Evolutionary conservation across 78 protist genomes (phyloP).

Genomic region (Dictyostelium firmibasis): DNA sequence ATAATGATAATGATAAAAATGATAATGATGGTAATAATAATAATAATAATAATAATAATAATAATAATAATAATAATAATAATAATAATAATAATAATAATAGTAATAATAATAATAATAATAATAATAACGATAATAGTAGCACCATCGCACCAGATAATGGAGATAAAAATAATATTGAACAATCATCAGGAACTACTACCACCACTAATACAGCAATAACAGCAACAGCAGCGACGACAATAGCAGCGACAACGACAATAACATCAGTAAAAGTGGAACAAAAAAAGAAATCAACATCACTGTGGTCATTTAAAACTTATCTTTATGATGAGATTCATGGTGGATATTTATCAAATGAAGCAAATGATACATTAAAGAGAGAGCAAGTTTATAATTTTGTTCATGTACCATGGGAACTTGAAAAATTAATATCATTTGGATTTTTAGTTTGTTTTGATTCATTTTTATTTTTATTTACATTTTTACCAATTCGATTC

Average conservation of each 20-base stretch:
- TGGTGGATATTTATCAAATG: conserved; percentile 47
- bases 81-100: neutral
- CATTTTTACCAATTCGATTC: conserved; percentile 77
- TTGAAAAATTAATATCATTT: conserved; percentile 65
- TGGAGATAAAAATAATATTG: neutral
- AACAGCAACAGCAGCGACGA: neutral
- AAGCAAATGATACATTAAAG: conserved; percentile 49
- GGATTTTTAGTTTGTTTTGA: conserved; percentile 79
- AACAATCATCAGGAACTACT: neutral
- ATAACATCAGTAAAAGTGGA: neutral
- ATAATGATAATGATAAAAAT: neutral
- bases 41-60: too few relatives aligned
- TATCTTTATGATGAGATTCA: conserved; percentile 77
- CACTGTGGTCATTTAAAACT: conserved; percentile 77
- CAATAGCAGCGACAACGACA: conserved; percentile 7
- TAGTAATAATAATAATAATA: neutral
- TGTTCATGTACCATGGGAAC: conserved; percentile 82
- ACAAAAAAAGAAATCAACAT: neutral
- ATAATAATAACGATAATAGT: neutral
- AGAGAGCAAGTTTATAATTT: conserved; percentile 82
- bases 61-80: too few relatives aligned
- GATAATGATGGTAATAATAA: too few relatives aligned
- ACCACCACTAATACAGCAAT: neutral
- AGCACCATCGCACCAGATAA: neutral
- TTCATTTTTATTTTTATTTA: conserved; percentile 66